Conservation (phyloP, 768 basidiomycete genomes). For the Infundibulicybe gibba region DNA sequence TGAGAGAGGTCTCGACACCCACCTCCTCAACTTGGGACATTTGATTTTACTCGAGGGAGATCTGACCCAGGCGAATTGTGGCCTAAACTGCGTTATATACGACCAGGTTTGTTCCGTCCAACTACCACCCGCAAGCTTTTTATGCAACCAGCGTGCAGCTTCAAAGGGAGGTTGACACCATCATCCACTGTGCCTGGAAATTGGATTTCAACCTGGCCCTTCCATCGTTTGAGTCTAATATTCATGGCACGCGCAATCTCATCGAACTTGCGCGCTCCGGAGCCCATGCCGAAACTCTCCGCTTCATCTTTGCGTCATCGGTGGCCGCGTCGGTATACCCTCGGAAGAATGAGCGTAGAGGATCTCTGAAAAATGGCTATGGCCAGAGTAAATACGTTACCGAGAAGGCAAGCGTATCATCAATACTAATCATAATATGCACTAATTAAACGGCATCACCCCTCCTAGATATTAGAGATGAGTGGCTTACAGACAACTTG, state of each 20-base stretch:
- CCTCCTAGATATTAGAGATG: not conserved
- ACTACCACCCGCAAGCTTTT: too few species aligned
- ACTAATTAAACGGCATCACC: too few species aligned
- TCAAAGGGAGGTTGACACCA: not conserved
- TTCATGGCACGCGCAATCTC: slow-evolving; percentile 23
- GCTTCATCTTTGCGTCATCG: slow-evolving; percentile 1
- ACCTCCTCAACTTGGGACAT: not conserved
- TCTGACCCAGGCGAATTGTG: not conserved
- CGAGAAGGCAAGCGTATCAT: not conserved
- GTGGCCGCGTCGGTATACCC: not conserved
- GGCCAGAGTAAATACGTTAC: not conserved
- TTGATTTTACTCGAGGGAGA: not conserved
- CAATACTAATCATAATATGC: not conserved
- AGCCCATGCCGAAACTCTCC: not conserved
- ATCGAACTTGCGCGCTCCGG: slow-evolving; percentile 16
- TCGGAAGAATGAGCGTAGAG: not conserved
- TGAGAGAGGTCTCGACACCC: not conserved
- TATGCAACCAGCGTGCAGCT: not conserved
- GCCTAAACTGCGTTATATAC: not conserved
- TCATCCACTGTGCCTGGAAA: not conserved
- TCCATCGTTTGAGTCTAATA: slow-evolving; percentile 24
- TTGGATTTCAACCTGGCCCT: slow-evolving; percentile 27
- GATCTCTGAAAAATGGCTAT: not conserved
- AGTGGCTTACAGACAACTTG: not conserved
- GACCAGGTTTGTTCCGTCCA: not conserved